Evolutionary conservation across 352 stramenopile species (phyloP), one percentile per base, ranked within the genome.

Genomic region (Globisporangium recalcitrans): DNA sequence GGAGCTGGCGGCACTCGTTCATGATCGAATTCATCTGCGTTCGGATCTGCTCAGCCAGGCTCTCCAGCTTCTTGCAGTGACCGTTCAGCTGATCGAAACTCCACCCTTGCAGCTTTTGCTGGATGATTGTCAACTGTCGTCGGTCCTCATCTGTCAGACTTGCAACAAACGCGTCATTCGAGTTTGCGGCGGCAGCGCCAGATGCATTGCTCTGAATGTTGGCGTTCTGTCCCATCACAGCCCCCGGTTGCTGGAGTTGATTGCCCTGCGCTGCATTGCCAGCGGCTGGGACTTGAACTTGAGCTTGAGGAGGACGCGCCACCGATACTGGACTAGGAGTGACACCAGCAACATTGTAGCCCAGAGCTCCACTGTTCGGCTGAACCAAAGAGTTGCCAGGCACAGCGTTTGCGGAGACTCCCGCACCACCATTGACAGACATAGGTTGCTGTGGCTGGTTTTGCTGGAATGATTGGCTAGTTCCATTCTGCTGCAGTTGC

Each of bases 41-140:
- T 40, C 80, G 82, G 34, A 93, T 84, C 52, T 91, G 77, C 63
- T 93, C 83, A 4, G 84, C 84, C 65, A 82, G 88, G n/a, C 72
- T 82, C 59, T 95, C 83, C 32, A 95, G 65, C 63, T 92, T 92
- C 55, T 89, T 82, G 60, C 80, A 92, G 72, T 95, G 85, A 0
- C 73, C 58, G 16, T 87, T 90, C 34, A 95, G 68, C 54, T 93
- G 80, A 40, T 92, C 83, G 13, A 91, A 56, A 32, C 67, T 88
- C 58, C 82, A 86, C 13, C 80, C 73, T 40, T 71, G 75, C 16
- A 95, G 62, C 38, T 88, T 87, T 52, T 90, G 71, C 60, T 90
- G 83, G 42, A 95, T 88, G 19, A 85, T 68, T 27, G 79, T 67
- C 32, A 95, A 60, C 54, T 95, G 86, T 14, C 74, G 72, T 29